Evolutionary conservation across 805 yeast genomes (phyloP).

Genomic region (Kodamaea leandrae): DNA sequence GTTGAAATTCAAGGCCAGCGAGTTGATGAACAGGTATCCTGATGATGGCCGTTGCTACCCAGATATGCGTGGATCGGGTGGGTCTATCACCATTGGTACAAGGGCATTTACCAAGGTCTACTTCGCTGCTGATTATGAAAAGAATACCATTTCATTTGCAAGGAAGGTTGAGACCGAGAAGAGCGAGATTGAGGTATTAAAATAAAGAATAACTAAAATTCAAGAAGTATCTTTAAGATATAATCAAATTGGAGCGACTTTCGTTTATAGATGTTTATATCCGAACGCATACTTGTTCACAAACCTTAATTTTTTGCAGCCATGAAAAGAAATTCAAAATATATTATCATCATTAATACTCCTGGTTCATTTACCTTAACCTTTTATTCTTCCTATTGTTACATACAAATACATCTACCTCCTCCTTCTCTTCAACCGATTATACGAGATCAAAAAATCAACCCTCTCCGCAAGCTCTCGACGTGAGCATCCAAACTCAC

Average conservation of each 20-base stretch:
- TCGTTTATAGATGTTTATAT: too few relatives aligned
- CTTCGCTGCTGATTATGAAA: conserved; percentile 1
- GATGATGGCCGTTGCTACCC: background rate
- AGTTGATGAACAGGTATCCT: background rate
- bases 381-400: background rate
- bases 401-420: background rate
- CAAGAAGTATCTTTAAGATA: too few relatives aligned
- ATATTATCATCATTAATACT: background rate
- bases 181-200: background rate
- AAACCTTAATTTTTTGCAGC: too few relatives aligned
- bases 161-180: conserved; percentile 1
- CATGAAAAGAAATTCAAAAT: too few relatives aligned
- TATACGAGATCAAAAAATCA: conserved; percentile 20
- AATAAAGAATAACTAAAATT: background rate
- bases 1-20: background rate
- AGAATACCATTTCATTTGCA: background rate
- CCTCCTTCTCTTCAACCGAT: conserved; percentile 3
- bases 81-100: background rate
- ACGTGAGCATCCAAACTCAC: conserved; percentile 27
- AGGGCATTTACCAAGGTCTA: background rate
- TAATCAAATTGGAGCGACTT: too few relatives aligned
- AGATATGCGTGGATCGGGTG: background rate
- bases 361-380: background rate
- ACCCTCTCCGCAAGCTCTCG: conserved; percentile 33
- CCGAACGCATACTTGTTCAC: too few relatives aligned